Evolutionary conservation across 192 early-diverging fungal species (phyloP), one percentile per base, ranked within the genome.

Genomic region (Backusella tarrabulga): DNA sequence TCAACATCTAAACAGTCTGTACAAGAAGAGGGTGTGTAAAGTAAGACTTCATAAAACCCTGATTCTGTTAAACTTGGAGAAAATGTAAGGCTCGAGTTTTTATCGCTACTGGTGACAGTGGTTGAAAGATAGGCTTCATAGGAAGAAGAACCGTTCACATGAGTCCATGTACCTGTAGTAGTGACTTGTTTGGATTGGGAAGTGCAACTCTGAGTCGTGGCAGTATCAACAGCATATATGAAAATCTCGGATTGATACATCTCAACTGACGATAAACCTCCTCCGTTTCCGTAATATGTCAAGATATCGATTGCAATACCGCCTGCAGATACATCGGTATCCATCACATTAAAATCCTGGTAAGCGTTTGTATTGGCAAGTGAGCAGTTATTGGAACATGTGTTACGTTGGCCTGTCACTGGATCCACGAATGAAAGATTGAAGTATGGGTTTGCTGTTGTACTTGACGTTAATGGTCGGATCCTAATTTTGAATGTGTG

Each of bases 231-330:
- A 35, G 76, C 76, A 46, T 77, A 71, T 19, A 77, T 63, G 71
- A 77, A 71, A 29, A 77, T 77, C 56, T 77, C 76, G 8, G 77
- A 75, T 66, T 83, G 81, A 67, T 73, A 83, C 12, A 79, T 79
- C 46, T 76, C 46, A 26, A 83, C 71, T 34, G 44, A 68, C 11
- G 75, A 23, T n/a, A 83, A 68, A 4, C 81, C 81, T 11, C 71
- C 81, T n/a, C 81, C 77, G 1, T 54, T 29, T 8, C 81, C 81
- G 41, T 83, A 83, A 78, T 78, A 83, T 11, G 78, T 76, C n/a
- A 6, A 34, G 34, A 83, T 74, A 15, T 88, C 85, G 54, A 94
- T 79, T 52, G 82, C 85, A 21, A 89, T 69, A 11, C 88, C 91
- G 26, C 56, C 56, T 63, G 83, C 82, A 71, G 89, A 75, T 21